These are phyloP conservation scores for Eragrostis nindensis DNA, from an alignment of 176 grass and related monocot genomes.

Conservation along the genomic window DNA sequence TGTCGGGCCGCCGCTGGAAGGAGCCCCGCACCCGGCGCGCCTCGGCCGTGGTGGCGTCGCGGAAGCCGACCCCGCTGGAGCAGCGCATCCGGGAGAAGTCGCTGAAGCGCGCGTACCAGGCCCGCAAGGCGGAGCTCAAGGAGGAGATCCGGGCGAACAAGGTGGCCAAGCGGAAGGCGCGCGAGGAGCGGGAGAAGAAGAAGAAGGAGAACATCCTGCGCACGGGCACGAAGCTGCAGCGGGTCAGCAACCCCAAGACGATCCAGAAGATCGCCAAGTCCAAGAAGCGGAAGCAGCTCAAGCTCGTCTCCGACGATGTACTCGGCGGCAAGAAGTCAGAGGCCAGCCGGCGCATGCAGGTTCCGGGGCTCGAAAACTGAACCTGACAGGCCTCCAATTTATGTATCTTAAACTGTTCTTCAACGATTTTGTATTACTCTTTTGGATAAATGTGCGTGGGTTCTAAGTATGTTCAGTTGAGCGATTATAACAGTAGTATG, in stretches of 20 bases:
- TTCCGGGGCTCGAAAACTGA: conserved; percentile 50
- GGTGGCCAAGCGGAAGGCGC: conserved; percentile 71
- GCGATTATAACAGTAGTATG: conserved; percentile 11
- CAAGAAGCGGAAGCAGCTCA: conserved; percentile 78
- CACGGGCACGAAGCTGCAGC: conserved; percentile 82
- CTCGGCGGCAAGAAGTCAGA: conserved; percentile 60
- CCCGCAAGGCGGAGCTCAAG: conserved; percentile 78
- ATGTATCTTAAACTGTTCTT: no score
- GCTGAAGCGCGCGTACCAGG: conserved; percentile 80
- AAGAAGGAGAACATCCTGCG: conserved; percentile 87
- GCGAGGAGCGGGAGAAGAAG: conserved; percentile 91
- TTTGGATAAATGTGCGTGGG: no score
- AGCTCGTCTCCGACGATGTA: conserved; percentile 81
- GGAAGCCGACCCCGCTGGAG: conserved; percentile 64
- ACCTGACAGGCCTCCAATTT: no score
- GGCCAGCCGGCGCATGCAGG: conserved; percentile 48
- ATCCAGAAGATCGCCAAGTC: conserved; percentile 97
- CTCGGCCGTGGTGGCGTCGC: conserved; percentile 66
- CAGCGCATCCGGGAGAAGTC: conserved; percentile 79
- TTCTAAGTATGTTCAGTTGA: conserved; percentile 2
- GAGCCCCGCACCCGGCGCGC: conserved; percentile 70
- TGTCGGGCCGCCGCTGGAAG: conserved; percentile 92
- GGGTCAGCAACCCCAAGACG: conserved; percentile 91
- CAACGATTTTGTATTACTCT: no score
- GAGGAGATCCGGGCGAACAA: conserved; percentile 89